Percentiles rank a stretch among this genome's conserved stretches.
These are phyloP conservation scores for Aspergillus cejpii DNA, from an alignment of 2,329 filamentous ascomycete species.

Conservation along the genomic window DNA sequence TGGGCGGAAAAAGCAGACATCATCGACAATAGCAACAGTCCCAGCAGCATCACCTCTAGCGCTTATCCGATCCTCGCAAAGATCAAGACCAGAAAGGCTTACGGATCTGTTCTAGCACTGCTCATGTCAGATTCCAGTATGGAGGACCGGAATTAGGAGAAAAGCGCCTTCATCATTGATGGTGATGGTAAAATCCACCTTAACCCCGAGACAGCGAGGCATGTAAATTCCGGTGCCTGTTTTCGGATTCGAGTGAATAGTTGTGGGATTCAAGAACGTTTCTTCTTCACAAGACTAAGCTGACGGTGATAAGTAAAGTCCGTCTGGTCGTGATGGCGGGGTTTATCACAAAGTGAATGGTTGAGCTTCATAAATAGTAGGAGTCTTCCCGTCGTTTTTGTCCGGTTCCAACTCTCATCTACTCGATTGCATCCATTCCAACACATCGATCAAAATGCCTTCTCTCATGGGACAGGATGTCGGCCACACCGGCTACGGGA, in stretches of 20 bases:
- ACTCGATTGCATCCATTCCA: background rate
- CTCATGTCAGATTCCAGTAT: too few relatives aligned
- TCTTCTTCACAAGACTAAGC: background rate
- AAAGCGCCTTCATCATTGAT: too few relatives aligned
- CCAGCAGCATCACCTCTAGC: conserved; percentile 1
- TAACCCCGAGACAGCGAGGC: too few relatives aligned
- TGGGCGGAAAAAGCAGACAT: background rate
- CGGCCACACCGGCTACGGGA: conserved; percentile 49
- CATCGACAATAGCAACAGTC: conserved; percentile 6
- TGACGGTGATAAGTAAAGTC: background rate
- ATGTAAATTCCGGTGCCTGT: too few relatives aligned
- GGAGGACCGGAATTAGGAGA: too few relatives aligned
- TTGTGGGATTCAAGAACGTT: too few relatives aligned
- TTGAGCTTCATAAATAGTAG: background rate
- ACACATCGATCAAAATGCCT: conserved; percentile 21
- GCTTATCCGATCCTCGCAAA: too few relatives aligned
- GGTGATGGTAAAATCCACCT: too few relatives aligned
- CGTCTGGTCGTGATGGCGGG: background rate
- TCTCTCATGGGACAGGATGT: conserved; percentile 33
- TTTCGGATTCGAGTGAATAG: too few relatives aligned
- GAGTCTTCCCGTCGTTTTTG: background rate
- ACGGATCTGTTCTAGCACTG: too few relatives aligned
- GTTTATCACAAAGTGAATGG: too few relatives aligned
- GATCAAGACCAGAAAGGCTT: background rate
- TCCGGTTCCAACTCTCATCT: background rate